A percentile compares a stretch with the other conserved stretches of the same genome.
Evolutionary conservation across 345 rosid species (phyloP).

Genomic region (Syzygium aqueum): DNA sequence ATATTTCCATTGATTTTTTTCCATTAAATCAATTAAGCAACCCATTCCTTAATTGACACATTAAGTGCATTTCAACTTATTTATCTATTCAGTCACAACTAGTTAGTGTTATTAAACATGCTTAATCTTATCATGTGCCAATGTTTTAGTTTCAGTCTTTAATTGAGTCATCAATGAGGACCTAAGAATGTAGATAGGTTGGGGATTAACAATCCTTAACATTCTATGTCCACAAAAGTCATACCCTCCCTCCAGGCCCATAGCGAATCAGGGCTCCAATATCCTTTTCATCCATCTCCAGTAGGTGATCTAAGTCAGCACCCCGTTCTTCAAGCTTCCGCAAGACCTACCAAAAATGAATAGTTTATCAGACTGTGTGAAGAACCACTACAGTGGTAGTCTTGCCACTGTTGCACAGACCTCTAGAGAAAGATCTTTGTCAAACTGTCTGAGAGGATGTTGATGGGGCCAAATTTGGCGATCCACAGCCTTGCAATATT

Average conservation of each 20-base stretch:
- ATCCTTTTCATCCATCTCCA: conserved; percentile 94
- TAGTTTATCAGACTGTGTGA: conserved; percentile 1
- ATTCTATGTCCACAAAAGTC: not conserved
- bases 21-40: not conserved
- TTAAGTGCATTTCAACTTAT: not conserved
- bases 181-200: not conserved
- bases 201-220: not conserved
- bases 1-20: not conserved
- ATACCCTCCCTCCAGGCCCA: conserved; percentile 89
- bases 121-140: not conserved
- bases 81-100: not conserved
- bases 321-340: conserved; percentile 97
- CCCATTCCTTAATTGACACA: not conserved
- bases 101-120: not conserved
- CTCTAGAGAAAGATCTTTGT: conserved; percentile 69
- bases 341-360: conserved; percentile 40
- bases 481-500: conserved; percentile 97
- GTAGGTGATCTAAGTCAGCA: conserved; percentile 68
- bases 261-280: conserved; percentile 90
- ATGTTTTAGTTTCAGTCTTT: not conserved
- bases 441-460: conserved; percentile 94
- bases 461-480: conserved; percentile 96
- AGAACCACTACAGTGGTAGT: not conserved
- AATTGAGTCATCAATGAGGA: not conserved
- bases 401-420: conserved; percentile 26